Evolutionary conservation across 495 filamentous ascomycete genomes (phyloP).

Genomic region (Trichoderma parareesei): DNA sequence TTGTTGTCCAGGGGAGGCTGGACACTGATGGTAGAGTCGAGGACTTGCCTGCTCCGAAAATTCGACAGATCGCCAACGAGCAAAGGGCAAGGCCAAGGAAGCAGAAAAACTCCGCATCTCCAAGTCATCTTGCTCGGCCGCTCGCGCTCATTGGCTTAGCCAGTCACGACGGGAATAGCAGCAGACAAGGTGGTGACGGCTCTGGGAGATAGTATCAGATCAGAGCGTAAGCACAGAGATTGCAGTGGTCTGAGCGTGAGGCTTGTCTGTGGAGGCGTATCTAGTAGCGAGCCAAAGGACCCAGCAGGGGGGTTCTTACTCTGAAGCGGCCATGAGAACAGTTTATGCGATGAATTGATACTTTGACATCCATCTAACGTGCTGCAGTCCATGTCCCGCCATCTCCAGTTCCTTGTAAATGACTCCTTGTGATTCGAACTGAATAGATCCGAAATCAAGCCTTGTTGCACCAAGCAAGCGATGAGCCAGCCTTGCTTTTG

Average conservation of each 20-base stretch:
- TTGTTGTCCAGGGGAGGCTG: neutral
- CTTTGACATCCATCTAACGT: too few species aligned
- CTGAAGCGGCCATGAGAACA: neutral
- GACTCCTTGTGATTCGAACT: too few species aligned
- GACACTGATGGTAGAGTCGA: neutral
- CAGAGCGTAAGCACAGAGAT: constrained; percentile 9
- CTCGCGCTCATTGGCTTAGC: neutral
- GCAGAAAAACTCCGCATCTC: neutral
- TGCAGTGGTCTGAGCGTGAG: constrained; percentile 5
- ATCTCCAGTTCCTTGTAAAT: too few species aligned
- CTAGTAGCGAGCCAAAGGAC: neutral
- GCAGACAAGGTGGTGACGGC: neutral
- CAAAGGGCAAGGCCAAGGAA: neutral
- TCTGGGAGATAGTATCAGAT: constrained; percentile 7
- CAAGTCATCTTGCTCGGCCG: neutral
- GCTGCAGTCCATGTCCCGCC: too few species aligned
- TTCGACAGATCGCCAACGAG: neutral
- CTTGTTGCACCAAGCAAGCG: too few species aligned
- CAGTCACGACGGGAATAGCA: neutral
- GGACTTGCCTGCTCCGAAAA: too few species aligned
- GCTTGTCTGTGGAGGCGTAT: neutral
- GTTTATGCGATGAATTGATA: neutral
- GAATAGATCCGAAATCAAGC: too few species aligned
- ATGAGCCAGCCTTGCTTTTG: too few species aligned
- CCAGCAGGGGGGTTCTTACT: neutral